phyloP scores from a whole-genome alignment of 495 filamentous ascomycete species.

The Talaromyces trachyspermus region DNA sequence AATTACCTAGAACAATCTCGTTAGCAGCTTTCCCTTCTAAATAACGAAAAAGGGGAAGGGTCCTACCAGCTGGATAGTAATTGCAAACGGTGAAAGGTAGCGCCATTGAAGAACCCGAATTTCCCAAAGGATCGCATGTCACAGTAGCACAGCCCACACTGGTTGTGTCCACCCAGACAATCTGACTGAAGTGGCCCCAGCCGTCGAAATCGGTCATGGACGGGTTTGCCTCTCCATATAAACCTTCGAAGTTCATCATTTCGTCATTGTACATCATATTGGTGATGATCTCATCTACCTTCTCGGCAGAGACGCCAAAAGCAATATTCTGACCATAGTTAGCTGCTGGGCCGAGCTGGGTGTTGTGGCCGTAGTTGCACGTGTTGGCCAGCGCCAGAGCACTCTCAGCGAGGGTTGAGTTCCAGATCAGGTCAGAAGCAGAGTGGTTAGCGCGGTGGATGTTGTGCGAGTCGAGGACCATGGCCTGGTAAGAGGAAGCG shows the following conservation, averaged over 20 bases:
- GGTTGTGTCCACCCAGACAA: slow-evolving; percentile 72
- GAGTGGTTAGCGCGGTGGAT: slow-evolving; percentile 79
- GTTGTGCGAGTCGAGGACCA: slow-evolving; percentile 71
- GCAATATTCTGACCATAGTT: slow-evolving; percentile 86
- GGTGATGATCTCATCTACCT: slow-evolving; percentile 58
- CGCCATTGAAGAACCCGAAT: slow-evolving; percentile 37
- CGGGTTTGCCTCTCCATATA: slow-evolving; percentile 39
- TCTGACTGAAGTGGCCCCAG: slow-evolving; percentile 87
- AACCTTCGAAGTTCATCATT: slow-evolving; percentile 38
- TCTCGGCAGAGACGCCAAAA: slow-evolving; percentile 31
- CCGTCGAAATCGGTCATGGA: slow-evolving; percentile 54
- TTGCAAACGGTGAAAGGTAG: slow-evolving; percentile 78
- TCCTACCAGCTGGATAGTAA: slow-evolving; percentile 63
- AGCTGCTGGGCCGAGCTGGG: slow-evolving; percentile 55
- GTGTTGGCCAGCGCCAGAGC: slow-evolving; percentile 45
- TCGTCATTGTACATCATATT: slow-evolving; percentile 84
- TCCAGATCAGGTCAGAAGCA: slow-evolving; percentile 55
- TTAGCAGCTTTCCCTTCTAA: slow-evolving; percentile 15
- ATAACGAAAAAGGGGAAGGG: background rate
- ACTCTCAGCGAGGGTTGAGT: slow-evolving; percentile 49
- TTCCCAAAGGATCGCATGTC: slow-evolving; percentile 42
- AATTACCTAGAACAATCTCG: slow-evolving; percentile 49
- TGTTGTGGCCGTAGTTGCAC: slow-evolving; percentile 70
- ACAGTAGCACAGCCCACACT: slow-evolving; percentile 67
- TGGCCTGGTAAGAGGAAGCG: slow-evolving; percentile 33